Conservation (phyloP, 1,139 yeast genomes). For the Magnusiomyces fungicola region DNA sequence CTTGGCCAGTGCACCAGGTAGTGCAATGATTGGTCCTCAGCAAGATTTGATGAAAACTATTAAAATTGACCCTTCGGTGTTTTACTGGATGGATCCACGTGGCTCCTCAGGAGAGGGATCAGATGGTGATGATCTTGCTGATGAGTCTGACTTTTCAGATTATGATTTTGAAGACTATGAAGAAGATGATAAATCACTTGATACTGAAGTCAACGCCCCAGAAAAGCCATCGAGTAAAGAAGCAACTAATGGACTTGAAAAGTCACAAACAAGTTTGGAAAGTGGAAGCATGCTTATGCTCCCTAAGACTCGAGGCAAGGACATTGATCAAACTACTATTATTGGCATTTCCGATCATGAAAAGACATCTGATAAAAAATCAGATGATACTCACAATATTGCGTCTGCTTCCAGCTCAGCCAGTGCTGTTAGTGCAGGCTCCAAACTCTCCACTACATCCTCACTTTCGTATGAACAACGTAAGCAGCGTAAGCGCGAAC, state of each 20-base stretch:
- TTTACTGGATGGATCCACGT: constrained; percentile 29
- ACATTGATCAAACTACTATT: not conserved
- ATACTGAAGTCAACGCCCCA: not conserved
- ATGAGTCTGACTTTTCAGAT: not conserved
- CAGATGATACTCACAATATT: not conserved
- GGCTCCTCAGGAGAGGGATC: constrained; percentile 12
- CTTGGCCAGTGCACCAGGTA: not conserved
- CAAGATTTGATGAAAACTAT: constrained; percentile 10
- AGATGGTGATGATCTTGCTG: constrained; percentile 6
- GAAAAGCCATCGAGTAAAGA: not conserved
- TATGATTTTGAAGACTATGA: not conserved
- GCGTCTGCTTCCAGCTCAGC: not conserved
- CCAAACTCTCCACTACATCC: not conserved
- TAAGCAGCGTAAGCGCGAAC: not conserved
- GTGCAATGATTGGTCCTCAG: constrained; percentile 9
- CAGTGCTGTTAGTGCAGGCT: not conserved
- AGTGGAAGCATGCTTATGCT: not conserved
- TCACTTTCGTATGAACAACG: not conserved
- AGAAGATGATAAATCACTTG: not conserved
- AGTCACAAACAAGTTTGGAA: not conserved
- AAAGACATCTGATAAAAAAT: not conserved
- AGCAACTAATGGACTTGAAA: not conserved
- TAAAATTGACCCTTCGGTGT: constrained; percentile 18
- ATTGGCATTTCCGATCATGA: not conserved
- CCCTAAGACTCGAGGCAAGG: too few relatives aligned